These are phyloP conservation scores for Gentiana dahurica DNA, from an alignment of 257 asterid species.

Conservation along the genomic window DNA sequence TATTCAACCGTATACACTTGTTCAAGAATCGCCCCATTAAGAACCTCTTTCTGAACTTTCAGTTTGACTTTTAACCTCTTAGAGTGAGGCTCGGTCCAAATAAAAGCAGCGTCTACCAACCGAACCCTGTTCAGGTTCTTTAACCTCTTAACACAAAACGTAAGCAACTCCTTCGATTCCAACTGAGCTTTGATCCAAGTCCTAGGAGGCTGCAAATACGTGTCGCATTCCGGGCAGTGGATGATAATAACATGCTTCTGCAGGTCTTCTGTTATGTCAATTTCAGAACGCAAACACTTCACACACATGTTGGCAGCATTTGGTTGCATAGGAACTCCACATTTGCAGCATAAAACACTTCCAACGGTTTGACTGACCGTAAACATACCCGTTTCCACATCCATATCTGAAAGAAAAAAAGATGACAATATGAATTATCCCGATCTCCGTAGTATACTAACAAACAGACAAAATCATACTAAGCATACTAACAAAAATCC, in stretches of 20 bases:
- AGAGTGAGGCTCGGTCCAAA: slow-evolving; percentile 29
- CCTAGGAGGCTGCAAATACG: slow-evolving; percentile 26
- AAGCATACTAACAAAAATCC: too few relatives aligned
- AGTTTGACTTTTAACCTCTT: slow-evolving; percentile 23
- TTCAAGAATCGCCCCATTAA: slow-evolving; percentile 20
- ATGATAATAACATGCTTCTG: slow-evolving; percentile 21
- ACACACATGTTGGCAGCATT: slow-evolving; percentile 31
- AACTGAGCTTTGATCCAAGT: slow-evolving; percentile 25
- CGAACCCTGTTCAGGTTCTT: slow-evolving; percentile 22
- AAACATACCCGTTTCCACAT: slow-evolving; percentile 25
- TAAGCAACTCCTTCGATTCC: slow-evolving; percentile 27
- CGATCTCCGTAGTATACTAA: too few relatives aligned
- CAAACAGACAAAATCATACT: too few relatives aligned
- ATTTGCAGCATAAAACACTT: slow-evolving; percentile 30
- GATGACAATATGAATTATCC: too few relatives aligned
- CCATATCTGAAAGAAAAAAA: slow-evolving; percentile 11
- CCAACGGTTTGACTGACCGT: slow-evolving; percentile 20
- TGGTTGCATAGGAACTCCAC: slow-evolving; percentile 30
- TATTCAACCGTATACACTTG: slow-evolving; percentile 18
- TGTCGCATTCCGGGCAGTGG: slow-evolving; percentile 27
- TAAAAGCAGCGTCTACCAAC: slow-evolving; percentile 19
- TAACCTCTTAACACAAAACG: slow-evolving; percentile 23
- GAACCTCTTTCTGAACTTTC: slow-evolving; percentile 23
- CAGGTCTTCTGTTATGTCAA: slow-evolving; percentile 24
- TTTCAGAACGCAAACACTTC: slow-evolving; percentile 17